Percentiles rank a stretch among this genome's conserved stretches.
These are phyloP conservation scores for Globisporangium orthogonon DNA, from an alignment of 352 stramenopile genomes.

Conservation along the genomic window DNA sequence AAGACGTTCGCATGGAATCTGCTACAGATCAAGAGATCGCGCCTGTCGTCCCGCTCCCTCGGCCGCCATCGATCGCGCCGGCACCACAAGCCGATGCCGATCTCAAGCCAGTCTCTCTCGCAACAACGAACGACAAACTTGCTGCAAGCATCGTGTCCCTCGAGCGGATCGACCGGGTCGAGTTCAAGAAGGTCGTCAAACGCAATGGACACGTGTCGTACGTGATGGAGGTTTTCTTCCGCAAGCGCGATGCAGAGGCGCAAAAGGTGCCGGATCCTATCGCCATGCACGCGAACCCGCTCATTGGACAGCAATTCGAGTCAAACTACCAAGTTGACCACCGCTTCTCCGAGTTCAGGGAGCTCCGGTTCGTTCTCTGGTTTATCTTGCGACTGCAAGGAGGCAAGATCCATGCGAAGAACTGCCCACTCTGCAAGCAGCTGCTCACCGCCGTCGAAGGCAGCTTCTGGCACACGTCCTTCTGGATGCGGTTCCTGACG, in stretches of 20 bases:
- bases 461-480: constrained; percentile 3
- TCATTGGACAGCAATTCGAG: constrained; percentile 4
- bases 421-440: constrained; percentile 2
- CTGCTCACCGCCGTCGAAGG: constrained; percentile 5
- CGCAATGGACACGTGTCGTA: constrained; percentile 8
- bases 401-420: constrained; percentile 3
- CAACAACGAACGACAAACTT: neutral
- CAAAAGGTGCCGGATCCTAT: neutral
- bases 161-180: constrained; percentile 9
- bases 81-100: neutral
- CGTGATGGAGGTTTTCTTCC: constrained; percentile 13
- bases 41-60: neutral
- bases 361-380: constrained; percentile 6
- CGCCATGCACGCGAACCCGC: constrained; percentile 3
- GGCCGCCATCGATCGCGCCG: neutral
- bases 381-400: constrained; percentile 5
- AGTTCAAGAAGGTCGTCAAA: constrained; percentile 10
- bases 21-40: neutral
- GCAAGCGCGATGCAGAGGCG: neutral
- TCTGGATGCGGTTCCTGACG: constrained; percentile 5
- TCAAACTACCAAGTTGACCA: constrained; percentile 18
- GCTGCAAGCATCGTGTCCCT: constrained; percentile 5
- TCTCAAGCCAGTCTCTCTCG: neutral
- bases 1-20: neutral
- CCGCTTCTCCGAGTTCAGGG: constrained; percentile 8